These are phyloP conservation scores for Atkinsonella texensis DNA, from an alignment of 2,329 filamentous ascomycete genomes.

Conservation along the genomic window DNA sequence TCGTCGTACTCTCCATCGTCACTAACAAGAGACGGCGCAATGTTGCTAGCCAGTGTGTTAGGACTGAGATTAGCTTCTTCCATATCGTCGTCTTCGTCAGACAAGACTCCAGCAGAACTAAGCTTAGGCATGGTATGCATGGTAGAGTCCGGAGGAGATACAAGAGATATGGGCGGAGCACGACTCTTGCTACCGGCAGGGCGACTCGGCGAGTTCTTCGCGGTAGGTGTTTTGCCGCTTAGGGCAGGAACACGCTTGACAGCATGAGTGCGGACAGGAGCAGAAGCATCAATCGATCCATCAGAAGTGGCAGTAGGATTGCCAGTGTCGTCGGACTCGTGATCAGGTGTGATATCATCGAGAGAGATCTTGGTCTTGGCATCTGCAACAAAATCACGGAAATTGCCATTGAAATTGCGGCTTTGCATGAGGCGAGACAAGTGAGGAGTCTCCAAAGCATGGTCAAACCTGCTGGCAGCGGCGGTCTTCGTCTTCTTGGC, in stretches of 20 bases:
- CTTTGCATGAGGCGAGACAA: constrained; percentile 53
- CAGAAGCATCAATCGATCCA: constrained; percentile 6
- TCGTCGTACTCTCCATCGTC: constrained; percentile 72
- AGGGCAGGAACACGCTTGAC: constrained; percentile 48
- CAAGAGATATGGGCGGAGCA: constrained; percentile 26
- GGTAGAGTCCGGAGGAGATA: constrained; percentile 20
- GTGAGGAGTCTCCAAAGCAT: constrained; percentile 49
- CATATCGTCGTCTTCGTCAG: constrained; percentile 40
- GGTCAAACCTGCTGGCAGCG: constrained; percentile 28
- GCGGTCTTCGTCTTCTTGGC: background rate
- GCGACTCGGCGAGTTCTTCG: constrained; percentile 27
- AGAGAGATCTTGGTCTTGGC: constrained; percentile 42
- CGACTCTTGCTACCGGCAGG: constrained; percentile 47
- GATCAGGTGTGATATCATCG: constrained; percentile 38
- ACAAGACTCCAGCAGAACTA: constrained; percentile 14
- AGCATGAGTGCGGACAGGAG: constrained; percentile 23
- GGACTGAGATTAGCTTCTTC: constrained; percentile 53
- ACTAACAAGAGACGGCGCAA: constrained; percentile 67
- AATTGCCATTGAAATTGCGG: constrained; percentile 48
- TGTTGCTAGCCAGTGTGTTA: constrained; percentile 58
- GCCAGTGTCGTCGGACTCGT: constrained; percentile 37
- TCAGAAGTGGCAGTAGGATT: constrained; percentile 8
- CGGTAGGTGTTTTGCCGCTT: constrained; percentile 37
- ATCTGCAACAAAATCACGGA: constrained; percentile 45
- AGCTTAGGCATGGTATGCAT: constrained; percentile 12